Evolutionary conservation across 176 grass and related monocot species (phyloP).

Genomic region (Musa beccarii): DNA sequence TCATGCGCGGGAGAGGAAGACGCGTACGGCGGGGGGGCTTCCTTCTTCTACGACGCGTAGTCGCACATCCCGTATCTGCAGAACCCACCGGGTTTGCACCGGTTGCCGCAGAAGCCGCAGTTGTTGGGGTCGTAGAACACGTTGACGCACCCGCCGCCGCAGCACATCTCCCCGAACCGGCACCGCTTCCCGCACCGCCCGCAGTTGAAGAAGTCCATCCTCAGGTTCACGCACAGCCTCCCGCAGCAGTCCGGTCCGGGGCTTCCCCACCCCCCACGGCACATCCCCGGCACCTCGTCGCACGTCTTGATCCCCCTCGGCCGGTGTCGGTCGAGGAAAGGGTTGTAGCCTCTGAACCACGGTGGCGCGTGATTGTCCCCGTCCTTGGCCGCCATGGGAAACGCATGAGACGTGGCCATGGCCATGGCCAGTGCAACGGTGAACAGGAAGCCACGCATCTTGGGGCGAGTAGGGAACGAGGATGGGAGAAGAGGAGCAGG

Average conservation of each 20-base stretch:
- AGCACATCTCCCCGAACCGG: constrained; percentile 20
- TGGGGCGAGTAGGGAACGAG: no score
- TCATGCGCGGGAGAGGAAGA: no score
- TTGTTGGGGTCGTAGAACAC: constrained; percentile 20
- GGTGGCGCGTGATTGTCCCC: no score
- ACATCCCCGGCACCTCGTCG: constrained; percentile 16
- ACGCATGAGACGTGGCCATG: no score
- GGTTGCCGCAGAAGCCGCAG: constrained; percentile 18
- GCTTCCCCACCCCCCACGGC: constrained; percentile 16
- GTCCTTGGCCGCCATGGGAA: no score
- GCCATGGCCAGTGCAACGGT: no score
- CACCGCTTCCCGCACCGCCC: constrained; percentile 20
- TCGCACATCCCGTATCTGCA: constrained; percentile 26
- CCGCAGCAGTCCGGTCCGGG: constrained; percentile 22
- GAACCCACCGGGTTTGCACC: constrained; percentile 18
- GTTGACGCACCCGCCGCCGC: constrained; percentile 8
- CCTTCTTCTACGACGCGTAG: constrained; percentile 3
- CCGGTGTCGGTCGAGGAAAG: no score
- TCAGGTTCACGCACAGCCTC: constrained; percentile 23
- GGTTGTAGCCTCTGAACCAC: no score
- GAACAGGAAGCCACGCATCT: no score
- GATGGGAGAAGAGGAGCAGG: no score
- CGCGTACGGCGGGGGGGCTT: no score
- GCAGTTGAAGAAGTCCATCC: constrained; percentile 17
- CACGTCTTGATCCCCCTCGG: background rate